Evolutionary conservation across 2,329 filamentous ascomycete genomes (phyloP), one percentile per base, ranked within the genome.

Genomic region (Sporothrix phasma): DNA sequence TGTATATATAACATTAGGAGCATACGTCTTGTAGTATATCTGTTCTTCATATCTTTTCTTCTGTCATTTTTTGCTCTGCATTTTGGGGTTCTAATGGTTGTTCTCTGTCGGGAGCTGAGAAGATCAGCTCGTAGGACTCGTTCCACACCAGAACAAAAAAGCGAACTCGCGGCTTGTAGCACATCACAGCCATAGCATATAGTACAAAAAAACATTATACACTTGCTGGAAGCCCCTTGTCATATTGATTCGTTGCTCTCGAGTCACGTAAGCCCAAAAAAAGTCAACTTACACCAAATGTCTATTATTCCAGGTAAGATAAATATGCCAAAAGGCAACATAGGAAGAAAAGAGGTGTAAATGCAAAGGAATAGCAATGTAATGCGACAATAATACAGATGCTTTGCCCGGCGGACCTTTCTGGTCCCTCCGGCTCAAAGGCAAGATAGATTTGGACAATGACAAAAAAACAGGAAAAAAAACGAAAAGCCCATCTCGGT

Each of bases 361-460:
- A 64, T 61, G 51, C 49, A 54, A 63, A 41, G 58, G 46, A 54
- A 51, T 43, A 64, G 73, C 74, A 62, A 6, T 56, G 72, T 74
- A 75, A 76, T 77, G 74, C 74, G 74, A 79, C 75, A 80, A 80
- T 78, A 80, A 76, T 81, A 81, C 79, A 80, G 75, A 75, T 76
- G 75, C 74, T 71, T 73, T 69, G 60, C 59, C 61, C 26, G 41
- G 61, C 3, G 45, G 19, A 26, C 62, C 31, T 67, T 61, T 64
- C 49, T 49, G 61, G 64, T 17, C 34, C 54, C 45, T 24, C 64
- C 61, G 24, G 39, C 45, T 15, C 64, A 63, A n/a, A 65, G 45
- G 47, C 51, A 41, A 37, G 17, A 65, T 63, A 65, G 54, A 65
- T 63, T 65, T 34, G 39, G 51, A 56, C 64, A 65, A n/a, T n/a